Conservation (phyloP, 371 early-diverging fungal species). For the Choanephora cucurbitarum region DNA sequence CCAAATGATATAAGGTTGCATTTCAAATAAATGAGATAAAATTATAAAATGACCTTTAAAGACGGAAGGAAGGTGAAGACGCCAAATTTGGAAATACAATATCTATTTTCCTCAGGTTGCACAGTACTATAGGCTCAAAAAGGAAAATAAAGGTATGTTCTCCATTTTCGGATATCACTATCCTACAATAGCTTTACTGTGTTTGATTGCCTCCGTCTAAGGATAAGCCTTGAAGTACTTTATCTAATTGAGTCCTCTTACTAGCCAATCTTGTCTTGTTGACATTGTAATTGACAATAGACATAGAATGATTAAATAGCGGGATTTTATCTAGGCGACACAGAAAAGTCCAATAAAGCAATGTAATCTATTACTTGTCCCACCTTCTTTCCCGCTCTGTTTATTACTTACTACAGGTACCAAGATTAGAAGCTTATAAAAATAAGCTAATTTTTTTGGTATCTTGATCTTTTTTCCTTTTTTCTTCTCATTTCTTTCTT, state of each 20-base stretch:
- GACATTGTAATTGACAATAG: neutral
- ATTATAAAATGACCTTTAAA: neutral
- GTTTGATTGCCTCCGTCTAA: neutral
- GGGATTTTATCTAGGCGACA: constrained; percentile 20
- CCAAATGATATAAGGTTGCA: neutral
- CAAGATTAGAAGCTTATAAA: constrained; percentile 8
- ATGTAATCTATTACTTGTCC: constrained; percentile 25
- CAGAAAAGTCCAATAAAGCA: constrained; percentile 11
- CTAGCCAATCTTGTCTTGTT: neutral
- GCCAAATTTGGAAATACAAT: constrained; percentile 1
- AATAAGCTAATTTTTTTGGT: neutral
- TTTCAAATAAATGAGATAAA: constrained; percentile 1
- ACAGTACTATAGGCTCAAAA: neutral
- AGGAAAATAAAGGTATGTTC: constrained; percentile 8
- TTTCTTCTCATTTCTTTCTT: constrained; percentile 14
- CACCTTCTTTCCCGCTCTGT: constrained; percentile 14
- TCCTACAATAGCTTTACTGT: neutral
- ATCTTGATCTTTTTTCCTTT: constrained; percentile 10
- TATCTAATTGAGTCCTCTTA: neutral
- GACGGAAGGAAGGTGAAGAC: neutral
- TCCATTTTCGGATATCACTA: neutral
- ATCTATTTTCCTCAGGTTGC: neutral
- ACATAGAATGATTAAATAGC: constrained; percentile 3
- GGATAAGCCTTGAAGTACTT: neutral
- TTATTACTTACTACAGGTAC: constrained; percentile 10